phyloP scores from a whole-genome alignment of 2,329 filamentous ascomycete genomes.

The Fusarium temperatum region DNA sequence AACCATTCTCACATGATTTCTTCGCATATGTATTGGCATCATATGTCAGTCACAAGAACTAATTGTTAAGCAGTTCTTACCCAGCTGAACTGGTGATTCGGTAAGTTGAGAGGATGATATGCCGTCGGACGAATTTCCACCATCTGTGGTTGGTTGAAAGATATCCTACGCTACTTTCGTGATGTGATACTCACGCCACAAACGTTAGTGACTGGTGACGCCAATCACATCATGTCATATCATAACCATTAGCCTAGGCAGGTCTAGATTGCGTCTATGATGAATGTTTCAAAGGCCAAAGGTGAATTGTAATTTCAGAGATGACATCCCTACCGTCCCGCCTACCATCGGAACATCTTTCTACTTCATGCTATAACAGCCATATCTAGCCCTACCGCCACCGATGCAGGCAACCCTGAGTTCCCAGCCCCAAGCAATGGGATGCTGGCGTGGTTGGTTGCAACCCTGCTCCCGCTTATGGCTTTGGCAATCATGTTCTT shows the following conservation, averaged over 20 bases:
- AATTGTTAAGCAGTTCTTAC: not conserved
- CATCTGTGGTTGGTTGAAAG: not conserved
- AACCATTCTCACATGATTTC: not conserved
- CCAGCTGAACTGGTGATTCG: not conserved
- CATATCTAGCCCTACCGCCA: not conserved
- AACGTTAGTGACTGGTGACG: not conserved
- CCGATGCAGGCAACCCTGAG: too few species aligned
- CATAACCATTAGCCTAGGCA: too few species aligned
- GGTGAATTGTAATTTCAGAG: not conserved
- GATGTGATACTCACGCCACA: not conserved
- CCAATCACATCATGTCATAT: not conserved
- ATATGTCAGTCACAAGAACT: not conserved
- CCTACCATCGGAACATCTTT: not conserved
- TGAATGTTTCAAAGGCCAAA: not conserved
- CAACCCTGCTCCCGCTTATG: not conserved
- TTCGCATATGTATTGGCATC: not conserved
- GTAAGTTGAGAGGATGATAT: not conserved
- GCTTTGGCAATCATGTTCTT: not conserved
- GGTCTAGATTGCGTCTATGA: not conserved
- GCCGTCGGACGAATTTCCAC: not conserved
- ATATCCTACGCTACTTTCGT: not conserved
- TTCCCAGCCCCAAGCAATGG: too few species aligned
- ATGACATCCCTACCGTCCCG: not conserved
- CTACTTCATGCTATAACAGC: not conserved
- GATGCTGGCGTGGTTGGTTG: not conserved